phyloP scores from a whole-genome alignment of 2,329 filamentous ascomycete genomes.

The Cyclaneusma minus region DNA sequence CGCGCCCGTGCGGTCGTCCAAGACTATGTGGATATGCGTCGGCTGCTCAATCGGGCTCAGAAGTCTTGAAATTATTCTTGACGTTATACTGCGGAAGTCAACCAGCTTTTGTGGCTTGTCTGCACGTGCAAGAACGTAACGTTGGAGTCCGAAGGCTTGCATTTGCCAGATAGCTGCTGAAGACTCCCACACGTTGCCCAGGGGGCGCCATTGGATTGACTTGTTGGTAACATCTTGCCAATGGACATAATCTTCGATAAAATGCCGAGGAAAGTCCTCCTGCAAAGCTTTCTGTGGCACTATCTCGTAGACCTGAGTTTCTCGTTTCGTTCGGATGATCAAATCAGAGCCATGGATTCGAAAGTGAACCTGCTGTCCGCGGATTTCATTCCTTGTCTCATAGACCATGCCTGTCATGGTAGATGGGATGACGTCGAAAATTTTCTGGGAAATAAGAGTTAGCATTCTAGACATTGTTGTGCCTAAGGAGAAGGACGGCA shows the following conservation, averaged over 20 bases:
- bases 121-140: slow-evolving; percentile 8
- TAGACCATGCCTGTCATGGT: slow-evolving; percentile 21
- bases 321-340: slow-evolving; percentile 12
- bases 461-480: slow-evolving; percentile 1
- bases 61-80: slow-evolving; percentile 15
- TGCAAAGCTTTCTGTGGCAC: neutral
- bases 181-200: slow-evolving; percentile 15
- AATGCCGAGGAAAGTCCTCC: slow-evolving; percentile 7
- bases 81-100: slow-evolving; percentile 20
- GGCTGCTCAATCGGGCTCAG: slow-evolving; percentile 22
- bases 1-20: slow-evolving; percentile 4
- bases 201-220: slow-evolving; percentile 10
- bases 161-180: slow-evolving; percentile 15
- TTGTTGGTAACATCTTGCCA: slow-evolving; percentile 20
- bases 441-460: slow-evolving; percentile 5
- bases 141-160: neutral
- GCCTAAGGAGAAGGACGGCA: slow-evolving; percentile 17
- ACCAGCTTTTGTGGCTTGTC: slow-evolving; percentile 17
- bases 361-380: slow-evolving; percentile 15
- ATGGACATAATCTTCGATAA: slow-evolving; percentile 21
- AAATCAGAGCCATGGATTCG: slow-evolving; percentile 14
- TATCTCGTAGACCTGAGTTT: slow-evolving; percentile 1
- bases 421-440: slow-evolving; percentile 20
- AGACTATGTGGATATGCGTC: slow-evolving; percentile 20
- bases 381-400: slow-evolving; percentile 13